Evolutionary conservation across 2,329 filamentous ascomycete species (phyloP), one percentile per base, ranked within the genome.

Genomic region (Mycosphaerella arachidis): DNA sequence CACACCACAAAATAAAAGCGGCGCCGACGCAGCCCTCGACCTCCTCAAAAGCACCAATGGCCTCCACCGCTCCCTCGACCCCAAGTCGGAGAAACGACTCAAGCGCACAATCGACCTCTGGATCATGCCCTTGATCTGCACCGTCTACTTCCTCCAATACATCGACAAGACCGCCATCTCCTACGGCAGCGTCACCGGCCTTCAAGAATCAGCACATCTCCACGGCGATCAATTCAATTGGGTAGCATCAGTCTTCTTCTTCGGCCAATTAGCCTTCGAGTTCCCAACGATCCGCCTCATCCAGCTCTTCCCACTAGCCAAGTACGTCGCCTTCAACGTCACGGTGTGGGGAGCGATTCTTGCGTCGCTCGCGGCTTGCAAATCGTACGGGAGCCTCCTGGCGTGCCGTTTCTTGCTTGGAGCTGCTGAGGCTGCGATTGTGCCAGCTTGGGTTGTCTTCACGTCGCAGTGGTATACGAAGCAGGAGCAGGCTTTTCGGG

Each of bases 381-480:
- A 79, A 29, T 83, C 82, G 68, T 89, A 84, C 66, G 75, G 78
- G 0, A 82, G 85, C 1, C 83, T 84, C 0, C 79, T 88, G 29
- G 84, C 83, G 1, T 81, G 88, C 40, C 81, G 87, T 0, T 86
- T 88, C 69, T 83, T 89, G 65, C 78, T 89, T 1, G 87, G 87
- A 29, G 78, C 86, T 0, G 87, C 87, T 58, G 87, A 90, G 70
- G 78, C 85, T 0, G 84, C 86, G 0, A 85, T 89, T 1, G 87
- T 85, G 0, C 87, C 87, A 0, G 86, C 85, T 0, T 89, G 89
- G 65, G 82, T 84, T 0, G 77, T 90, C 1, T 81, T 90, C 65
- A 88, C 86, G 1, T 83, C 79, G 3, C 85, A 88, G 74, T 90
- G 86, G 86, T 90, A 89, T 67, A 89, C 87, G 0, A 85, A 85